Percentiles rank a stretch among this genome's conserved stretches.
Evolutionary conservation across 495 filamentous ascomycete genomes (phyloP).

Genomic region (Podospora pseudocomata): DNA sequence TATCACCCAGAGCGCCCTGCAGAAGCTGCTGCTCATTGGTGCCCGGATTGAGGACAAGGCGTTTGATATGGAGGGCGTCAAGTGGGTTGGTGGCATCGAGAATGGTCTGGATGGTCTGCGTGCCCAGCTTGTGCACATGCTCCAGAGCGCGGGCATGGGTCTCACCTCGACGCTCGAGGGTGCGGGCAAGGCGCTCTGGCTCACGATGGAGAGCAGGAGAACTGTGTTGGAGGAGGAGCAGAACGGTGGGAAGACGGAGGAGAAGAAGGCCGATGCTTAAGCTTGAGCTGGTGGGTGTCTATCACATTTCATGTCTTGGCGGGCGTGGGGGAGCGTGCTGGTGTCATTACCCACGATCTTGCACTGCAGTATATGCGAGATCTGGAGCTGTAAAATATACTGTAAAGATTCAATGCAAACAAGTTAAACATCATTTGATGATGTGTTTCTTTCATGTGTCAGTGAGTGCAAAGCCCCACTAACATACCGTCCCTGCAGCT

Average conservation of each 20-base stretch:
- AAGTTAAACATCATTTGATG: background rate
- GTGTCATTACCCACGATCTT: background rate
- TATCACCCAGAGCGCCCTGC: conserved; percentile 69
- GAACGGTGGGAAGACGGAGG: conserved; percentile 39
- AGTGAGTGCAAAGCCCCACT: conserved; percentile 9
- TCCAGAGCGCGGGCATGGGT: conserved; percentile 71
- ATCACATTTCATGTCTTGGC: conserved; percentile 8
- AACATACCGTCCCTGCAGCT: conserved; percentile 9
- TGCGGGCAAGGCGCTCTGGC: conserved; percentile 71
- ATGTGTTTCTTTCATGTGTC: background rate
- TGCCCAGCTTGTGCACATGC: conserved; percentile 70
- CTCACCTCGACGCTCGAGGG: conserved; percentile 72
- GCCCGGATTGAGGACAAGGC: conserved; percentile 76
- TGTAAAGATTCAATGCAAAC: conserved; percentile 17
- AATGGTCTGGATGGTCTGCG: conserved; percentile 78
- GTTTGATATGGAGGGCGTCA: conserved; percentile 74
- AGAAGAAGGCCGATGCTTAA: conserved; percentile 28
- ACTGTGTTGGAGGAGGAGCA: conserved; percentile 73
- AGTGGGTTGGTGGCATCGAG: conserved; percentile 81
- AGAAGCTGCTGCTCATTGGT: conserved; percentile 82
- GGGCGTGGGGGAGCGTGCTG: background rate
- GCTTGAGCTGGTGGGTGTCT: background rate
- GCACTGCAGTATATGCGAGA: conserved; percentile 14
- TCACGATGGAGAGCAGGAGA: conserved; percentile 76
- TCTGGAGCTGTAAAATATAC: conserved; percentile 21